These are phyloP conservation scores for Penicillium italicum DNA, from an alignment of 2,329 filamentous ascomycete species.

Conservation along the genomic window DNA sequence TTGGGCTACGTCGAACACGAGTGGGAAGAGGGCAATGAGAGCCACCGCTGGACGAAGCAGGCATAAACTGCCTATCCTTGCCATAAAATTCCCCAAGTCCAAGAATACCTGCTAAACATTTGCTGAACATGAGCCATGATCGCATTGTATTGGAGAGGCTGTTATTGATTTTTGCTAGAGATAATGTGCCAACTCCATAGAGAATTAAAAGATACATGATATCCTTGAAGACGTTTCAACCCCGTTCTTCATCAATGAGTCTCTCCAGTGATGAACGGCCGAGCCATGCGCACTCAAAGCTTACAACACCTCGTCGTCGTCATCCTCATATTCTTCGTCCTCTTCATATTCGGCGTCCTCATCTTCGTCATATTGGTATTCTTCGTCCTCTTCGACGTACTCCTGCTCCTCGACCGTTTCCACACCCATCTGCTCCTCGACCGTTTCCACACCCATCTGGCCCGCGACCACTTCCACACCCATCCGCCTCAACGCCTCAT, in stretches of 20 bases:
- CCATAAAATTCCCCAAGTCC: neutral
- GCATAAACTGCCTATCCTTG: neutral
- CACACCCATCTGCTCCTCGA: neutral
- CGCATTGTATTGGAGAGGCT: neutral
- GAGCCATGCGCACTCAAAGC: neutral
- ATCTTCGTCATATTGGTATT: neutral
- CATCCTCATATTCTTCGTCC: neutral
- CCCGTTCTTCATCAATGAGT: neutral
- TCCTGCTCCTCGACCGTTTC: neutral
- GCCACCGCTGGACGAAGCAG: constrained; percentile 66
- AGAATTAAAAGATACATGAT: constrained; percentile 6
- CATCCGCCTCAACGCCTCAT: neutral
- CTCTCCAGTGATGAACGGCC: neutral
- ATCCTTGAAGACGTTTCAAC: neutral
- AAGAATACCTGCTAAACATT: neutral
- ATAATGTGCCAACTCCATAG: neutral
- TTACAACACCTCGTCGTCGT: neutral
- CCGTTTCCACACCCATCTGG: neutral
- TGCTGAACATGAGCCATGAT: constrained; percentile 1
- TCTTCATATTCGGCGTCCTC: neutral
- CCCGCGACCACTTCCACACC: neutral
- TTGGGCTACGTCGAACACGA: constrained; percentile 81
- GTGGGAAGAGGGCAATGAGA: constrained; percentile 83
- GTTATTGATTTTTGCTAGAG: neutral
- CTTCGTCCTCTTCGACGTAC: too few species aligned